phyloP scores from a whole-genome alignment of 495 filamentous ascomycete genomes.

The Lindgomyces ingoldianus region DNA sequence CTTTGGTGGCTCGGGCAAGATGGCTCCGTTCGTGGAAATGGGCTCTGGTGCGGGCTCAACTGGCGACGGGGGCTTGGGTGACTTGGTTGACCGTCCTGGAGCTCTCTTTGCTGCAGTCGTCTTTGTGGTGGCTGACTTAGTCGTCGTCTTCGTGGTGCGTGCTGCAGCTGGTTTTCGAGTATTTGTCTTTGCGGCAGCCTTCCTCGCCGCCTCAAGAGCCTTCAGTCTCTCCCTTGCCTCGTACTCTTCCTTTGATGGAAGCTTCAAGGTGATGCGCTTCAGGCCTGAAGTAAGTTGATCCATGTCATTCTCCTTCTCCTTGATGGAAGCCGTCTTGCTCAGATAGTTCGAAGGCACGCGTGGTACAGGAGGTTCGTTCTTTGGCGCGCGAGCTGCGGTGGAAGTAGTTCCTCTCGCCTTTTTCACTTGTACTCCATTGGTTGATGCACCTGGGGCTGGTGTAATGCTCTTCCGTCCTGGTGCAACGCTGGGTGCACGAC shows the following conservation, averaged over 20 bases:
- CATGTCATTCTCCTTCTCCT: constrained; percentile 50
- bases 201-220: constrained; percentile 36
- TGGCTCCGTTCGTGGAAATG: not conserved
- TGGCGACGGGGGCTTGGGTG: constrained; percentile 7
- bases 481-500: constrained; percentile 23
- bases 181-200: constrained; percentile 21
- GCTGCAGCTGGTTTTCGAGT: constrained; percentile 34
- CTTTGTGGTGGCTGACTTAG: constrained; percentile 37
- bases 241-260: constrained; percentile 70
- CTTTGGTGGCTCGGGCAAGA: constrained; percentile 11
- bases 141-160: constrained; percentile 12
- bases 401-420: constrained; percentile 50
- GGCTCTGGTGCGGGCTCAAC: not conserved
- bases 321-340: constrained; percentile 15
- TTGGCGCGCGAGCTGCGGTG: constrained; percentile 49
- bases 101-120: constrained; percentile 20
- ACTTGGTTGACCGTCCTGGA: constrained; percentile 6
- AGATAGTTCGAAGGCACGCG: constrained; percentile 45
- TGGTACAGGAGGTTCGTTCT: constrained; percentile 52
- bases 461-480: constrained; percentile 18
- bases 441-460: constrained; percentile 7
- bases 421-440: constrained; percentile 34
- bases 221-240: constrained; percentile 59
- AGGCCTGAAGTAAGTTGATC: constrained; percentile 68
- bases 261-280: constrained; percentile 70